Base-by-base conservation (phyloP, 768 basidiomycete species). In the Auricularia auricula-judae region DNA sequence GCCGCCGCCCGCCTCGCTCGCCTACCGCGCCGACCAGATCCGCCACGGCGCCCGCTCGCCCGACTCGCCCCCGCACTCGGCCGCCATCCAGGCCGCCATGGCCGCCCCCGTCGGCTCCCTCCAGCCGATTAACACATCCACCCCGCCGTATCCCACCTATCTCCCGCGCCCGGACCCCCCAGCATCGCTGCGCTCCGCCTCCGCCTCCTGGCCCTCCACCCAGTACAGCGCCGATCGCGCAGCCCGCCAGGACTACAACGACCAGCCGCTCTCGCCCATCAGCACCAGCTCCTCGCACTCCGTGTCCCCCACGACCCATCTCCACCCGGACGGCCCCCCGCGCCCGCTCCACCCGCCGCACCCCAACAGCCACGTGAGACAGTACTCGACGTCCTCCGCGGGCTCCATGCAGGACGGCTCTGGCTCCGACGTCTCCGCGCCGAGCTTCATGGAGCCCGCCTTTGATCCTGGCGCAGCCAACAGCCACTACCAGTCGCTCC, bases 401-500 rank as follows among this genome's bases (percentile, higher is more conserved):
- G 56, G 56, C 14, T 59, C 56, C 12, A 12, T 59, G 56, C 56
- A 35, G 29, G 56, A 59, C 56, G 56, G 29, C 7, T 59, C 56
- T 5, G 56, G 56, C 23, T 59, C 56, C 23, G 56, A 59, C 14
- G 56, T 59, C 5, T 59, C 56, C 10, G 23, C 34, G 56, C 56
- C 56, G 29, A 59, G 56, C 56, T 59, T 59, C 56, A 59, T 59
- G 56, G 56, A 51, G 47, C 47, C 47, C 47, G 47, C 47, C 47
- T 51, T 51, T 3, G 47, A 59, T 59, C 34, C 56, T 59, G 56
- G 56, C 29, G 47, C 47, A 7, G 29, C 21, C 56, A 29, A 34
- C 56, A 29, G 23, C 56, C 21, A 59, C 56, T 29, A 59, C 23
- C 23, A 59, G 11, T 33, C 21, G 7, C 56, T 33, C 10, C 56